Evolutionary conservation across 2,329 filamentous ascomycete genomes (phyloP).

Genomic region (Hymenoscyphus occultus): DNA sequence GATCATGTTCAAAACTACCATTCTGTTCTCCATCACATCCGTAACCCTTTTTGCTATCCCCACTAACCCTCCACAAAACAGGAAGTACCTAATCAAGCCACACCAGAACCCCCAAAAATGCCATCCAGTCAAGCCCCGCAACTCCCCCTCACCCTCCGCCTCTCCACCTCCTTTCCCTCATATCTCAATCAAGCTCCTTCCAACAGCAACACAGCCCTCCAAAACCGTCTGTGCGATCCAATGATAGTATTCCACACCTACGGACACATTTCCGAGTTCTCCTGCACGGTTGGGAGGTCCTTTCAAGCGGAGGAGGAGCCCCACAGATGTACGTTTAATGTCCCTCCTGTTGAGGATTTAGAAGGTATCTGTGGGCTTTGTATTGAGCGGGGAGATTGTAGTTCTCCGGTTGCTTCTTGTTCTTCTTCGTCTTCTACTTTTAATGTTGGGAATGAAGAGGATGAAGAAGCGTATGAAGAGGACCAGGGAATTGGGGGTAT

Average conservation of each 20-base stretch:
- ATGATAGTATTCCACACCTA: not conserved
- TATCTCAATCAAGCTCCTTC: not conserved
- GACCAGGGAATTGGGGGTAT: not conserved
- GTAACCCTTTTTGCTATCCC: not conserved
- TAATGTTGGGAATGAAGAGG: not conserved
- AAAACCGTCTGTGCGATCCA: not conserved
- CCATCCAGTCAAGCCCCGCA: not conserved
- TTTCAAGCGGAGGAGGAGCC: slow-evolving; percentile 1
- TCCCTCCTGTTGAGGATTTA: not conserved
- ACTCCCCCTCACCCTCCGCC: not conserved
- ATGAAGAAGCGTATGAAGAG: too few relatives aligned
- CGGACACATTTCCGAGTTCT: not conserved
- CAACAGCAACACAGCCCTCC: not conserved
- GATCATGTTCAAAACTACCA: not conserved
- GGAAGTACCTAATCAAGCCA: not conserved
- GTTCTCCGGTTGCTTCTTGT: not conserved
- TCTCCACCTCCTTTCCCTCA: not conserved
- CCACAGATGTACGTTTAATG: slow-evolving; percentile 1
- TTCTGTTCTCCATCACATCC: not conserved
- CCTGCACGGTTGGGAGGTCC: slow-evolving; percentile 1
- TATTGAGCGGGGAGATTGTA: not conserved
- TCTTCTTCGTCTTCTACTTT: not conserved
- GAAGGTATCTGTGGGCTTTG: not conserved
- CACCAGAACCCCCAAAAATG: not conserved
- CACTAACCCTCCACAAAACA: not conserved